Conservation (phyloP, 2,329 filamentous ascomycete genomes). For the Colletotrichum plurivorum region DNA sequence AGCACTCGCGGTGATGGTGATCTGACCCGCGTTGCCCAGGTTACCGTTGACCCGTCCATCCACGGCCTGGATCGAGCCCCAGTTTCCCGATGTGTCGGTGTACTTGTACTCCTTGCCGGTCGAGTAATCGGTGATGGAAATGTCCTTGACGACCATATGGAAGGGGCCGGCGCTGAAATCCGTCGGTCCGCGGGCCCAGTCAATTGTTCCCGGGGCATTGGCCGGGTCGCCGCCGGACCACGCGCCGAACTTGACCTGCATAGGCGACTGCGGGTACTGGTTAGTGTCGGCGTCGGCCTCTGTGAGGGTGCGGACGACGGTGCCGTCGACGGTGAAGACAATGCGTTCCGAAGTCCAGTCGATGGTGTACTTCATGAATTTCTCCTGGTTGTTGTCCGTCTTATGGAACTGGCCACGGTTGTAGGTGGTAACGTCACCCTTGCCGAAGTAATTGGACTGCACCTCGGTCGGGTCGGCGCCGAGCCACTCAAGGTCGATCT, state of each 20-base stretch:
- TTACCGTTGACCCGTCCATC: constrained; percentile 83
- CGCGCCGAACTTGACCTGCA: constrained; percentile 91
- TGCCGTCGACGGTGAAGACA: constrained; percentile 87
- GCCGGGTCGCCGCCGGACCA: constrained; percentile 92
- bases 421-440: constrained; percentile 87
- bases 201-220: constrained; percentile 86
- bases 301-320: constrained; percentile 81
- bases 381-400: constrained; percentile 76
- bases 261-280: constrained; percentile 95
- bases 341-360: constrained; percentile 92
- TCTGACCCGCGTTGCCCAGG: constrained; percentile 66
- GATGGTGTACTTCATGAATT: constrained; percentile 88
- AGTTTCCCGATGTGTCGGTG: constrained; percentile 81
- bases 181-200: constrained; percentile 89
- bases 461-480: constrained; percentile 82
- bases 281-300: constrained; percentile 75
- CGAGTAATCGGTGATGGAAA: constrained; percentile 91
- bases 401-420: constrained; percentile 88
- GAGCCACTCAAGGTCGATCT: constrained; percentile 98
- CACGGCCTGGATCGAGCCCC: constrained; percentile 85
- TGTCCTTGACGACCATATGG: constrained; percentile 84
- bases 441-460: constrained; percentile 98
- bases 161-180: constrained; percentile 89
- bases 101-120: constrained; percentile 90
- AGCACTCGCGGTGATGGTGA: constrained; percentile 69